These are phyloP conservation scores for Pythium myriotylum DNA, from an alignment of 352 stramenopile genomes.

Conservation along the genomic window DNA sequence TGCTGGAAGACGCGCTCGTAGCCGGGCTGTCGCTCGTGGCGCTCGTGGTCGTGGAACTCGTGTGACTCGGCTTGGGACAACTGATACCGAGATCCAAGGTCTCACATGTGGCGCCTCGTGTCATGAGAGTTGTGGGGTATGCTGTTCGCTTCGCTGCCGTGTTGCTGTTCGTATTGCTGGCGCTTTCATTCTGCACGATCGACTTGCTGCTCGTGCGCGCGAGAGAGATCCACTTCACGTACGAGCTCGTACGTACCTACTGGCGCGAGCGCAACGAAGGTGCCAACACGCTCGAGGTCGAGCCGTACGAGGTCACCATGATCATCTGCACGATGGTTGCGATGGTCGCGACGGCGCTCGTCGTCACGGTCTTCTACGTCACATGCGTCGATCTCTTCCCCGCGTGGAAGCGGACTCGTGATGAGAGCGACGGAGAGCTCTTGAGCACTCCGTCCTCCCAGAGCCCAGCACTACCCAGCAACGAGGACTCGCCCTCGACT, in stretches of 20 bases:
- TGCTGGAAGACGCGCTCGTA: slow-evolving; percentile 2
- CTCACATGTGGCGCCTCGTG: no score
- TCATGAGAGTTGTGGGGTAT: neutral
- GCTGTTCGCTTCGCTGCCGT: slow-evolving; percentile 5
- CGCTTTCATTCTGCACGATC: slow-evolving; percentile 27
- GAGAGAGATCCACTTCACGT: slow-evolving; percentile 53
- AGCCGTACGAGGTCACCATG: slow-evolving; percentile 28
- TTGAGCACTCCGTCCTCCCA: neutral
- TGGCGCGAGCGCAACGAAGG: slow-evolving; percentile 33
- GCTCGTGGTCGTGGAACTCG: neutral
- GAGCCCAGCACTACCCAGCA: no score
- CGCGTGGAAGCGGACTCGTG: neutral
- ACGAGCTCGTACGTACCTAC: slow-evolving; percentile 45
- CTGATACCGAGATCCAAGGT: no score
- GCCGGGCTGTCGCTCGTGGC: neutral
- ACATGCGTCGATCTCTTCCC: neutral
- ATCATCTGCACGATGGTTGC: slow-evolving; percentile 25
- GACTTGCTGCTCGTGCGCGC: slow-evolving; percentile 49
- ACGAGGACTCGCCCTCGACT: no score
- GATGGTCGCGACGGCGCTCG: slow-evolving; percentile 10
- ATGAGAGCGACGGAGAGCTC: neutral
- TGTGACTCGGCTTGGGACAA: neutral
- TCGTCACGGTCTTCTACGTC: slow-evolving; percentile 21
- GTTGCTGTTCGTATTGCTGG: slow-evolving; percentile 30
- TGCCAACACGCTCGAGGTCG: slow-evolving; percentile 28